Conservation (phyloP, 2,329 filamentous ascomycete species). For the Fusarium virguliforme region DNA sequence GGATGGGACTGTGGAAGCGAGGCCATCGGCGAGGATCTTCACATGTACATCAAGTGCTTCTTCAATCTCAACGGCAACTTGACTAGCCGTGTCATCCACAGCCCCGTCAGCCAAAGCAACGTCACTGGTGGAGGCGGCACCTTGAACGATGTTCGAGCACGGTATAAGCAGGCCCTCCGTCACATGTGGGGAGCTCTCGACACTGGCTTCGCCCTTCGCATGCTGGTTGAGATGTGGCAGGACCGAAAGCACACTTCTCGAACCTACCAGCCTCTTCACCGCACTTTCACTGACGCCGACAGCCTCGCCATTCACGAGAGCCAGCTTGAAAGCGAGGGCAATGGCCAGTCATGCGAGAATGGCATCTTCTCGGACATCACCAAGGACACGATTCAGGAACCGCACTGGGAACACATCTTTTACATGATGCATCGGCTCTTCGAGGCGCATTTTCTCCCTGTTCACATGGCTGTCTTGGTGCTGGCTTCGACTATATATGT, state of each 20-base stretch:
- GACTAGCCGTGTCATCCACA: conserved; percentile 74
- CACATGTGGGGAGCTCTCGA: conserved; percentile 85
- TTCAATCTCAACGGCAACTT: conserved; percentile 81
- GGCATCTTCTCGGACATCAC: conserved; percentile 71
- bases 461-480: conserved; percentile 77
- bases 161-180: conserved; percentile 80
- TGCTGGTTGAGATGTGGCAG: conserved; percentile 70
- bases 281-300: conserved; percentile 61
- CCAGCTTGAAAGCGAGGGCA: conserved; percentile 58
- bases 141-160: conserved; percentile 72
- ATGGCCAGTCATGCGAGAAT: conserved; percentile 62
- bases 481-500: conserved; percentile 74
- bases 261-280: conserved; percentile 71
- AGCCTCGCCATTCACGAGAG: conserved; percentile 66
- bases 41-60: conserved; percentile 86
- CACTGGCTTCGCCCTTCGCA: conserved; percentile 75
- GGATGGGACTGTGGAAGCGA: conserved; percentile 81
- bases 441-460: conserved; percentile 80
- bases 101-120: conserved; percentile 81
- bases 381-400: conserved; percentile 66
- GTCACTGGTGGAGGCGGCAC: conserved; percentile 73
- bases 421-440: conserved; percentile 78
- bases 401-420: conserved; percentile 70
- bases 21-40: conserved; percentile 82
- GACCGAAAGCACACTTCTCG: conserved; percentile 71